phyloP scores from a whole-genome alignment of 495 filamentous ascomycete species.

The Penicillium flavigenum region DNA sequence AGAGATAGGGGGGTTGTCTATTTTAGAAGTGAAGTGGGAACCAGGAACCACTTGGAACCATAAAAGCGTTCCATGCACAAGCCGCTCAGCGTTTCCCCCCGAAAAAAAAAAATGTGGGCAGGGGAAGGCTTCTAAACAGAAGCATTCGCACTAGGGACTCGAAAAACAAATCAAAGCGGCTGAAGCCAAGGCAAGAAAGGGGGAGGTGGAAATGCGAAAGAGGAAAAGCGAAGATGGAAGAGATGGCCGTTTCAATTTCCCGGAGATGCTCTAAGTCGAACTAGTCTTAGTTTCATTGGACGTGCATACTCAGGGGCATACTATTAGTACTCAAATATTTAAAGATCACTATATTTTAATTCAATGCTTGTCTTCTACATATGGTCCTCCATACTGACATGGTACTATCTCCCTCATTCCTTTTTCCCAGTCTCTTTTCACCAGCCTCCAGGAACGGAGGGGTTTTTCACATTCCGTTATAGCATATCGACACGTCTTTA shows the following conservation, averaged over 20 bases:
- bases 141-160: conserved; percentile 11
- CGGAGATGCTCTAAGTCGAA: conserved; percentile 31
- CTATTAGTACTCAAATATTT: conserved; percentile 4
- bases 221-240: conserved; percentile 16
- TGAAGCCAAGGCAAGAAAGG: conserved; percentile 14
- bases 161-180: conserved; percentile 13
- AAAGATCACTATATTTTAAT: conserved; percentile 10
- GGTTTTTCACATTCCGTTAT: conserved; percentile 1
- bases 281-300: conserved; percentile 23
- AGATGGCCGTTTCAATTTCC: conserved; percentile 23
- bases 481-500: neutral
- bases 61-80: conserved; percentile 27
- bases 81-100: conserved; percentile 21
- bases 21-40: conserved; percentile 34
- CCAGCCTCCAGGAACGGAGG: conserved; percentile 11
- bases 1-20: conserved; percentile 18
- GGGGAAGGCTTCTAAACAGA: conserved; percentile 8
- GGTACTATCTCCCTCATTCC: neutral
- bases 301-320: conserved; percentile 31
- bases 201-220: conserved; percentile 17
- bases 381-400: neutral
- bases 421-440: conserved; percentile 5
- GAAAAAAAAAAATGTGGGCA: conserved; percentile 20
- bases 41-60: conserved; percentile 31
- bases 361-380: conserved; percentile 1